Conservation (phyloP, 108 stramenopile genomes). For the Craspedostauros australis region DNA sequence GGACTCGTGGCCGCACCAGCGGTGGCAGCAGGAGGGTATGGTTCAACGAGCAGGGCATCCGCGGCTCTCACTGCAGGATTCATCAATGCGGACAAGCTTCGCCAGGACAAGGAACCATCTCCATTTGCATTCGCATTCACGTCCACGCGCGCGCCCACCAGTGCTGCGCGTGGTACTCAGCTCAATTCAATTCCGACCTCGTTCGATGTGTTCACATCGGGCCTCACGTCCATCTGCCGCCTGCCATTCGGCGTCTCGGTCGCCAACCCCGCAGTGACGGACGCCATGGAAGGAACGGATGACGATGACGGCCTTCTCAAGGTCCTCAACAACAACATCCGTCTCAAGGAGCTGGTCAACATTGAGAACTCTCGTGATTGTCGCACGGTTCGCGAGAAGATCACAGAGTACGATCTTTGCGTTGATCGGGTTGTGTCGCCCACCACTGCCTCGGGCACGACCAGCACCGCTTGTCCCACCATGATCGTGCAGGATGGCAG, state of each 20-base stretch:
- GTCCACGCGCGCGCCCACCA: too few species aligned
- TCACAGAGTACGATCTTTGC: constrained; percentile 79
- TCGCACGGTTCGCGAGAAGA: constrained; percentile 65
- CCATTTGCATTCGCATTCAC: too few species aligned
- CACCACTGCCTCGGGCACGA: constrained; percentile 4
- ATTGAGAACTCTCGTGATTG: constrained; percentile 51
- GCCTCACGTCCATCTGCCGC: constrained; percentile 53
- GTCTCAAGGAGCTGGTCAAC: constrained; percentile 37
- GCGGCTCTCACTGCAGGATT: too few species aligned
- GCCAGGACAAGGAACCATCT: too few species aligned
- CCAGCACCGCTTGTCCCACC: constrained; percentile 6
- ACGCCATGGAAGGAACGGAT: constrained; percentile 8
- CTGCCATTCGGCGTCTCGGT: constrained; percentile 42
- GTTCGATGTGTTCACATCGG: constrained; percentile 64
- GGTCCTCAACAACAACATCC: constrained; percentile 8
- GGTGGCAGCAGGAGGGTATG: too few species aligned
- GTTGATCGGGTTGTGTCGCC: constrained; percentile 52
- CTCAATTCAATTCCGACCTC: constrained; percentile 45
- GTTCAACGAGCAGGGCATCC: too few species aligned
- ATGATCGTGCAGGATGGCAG: constrained; percentile 25
- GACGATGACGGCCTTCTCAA: background rate
- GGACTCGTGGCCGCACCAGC: too few species aligned
- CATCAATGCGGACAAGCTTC: too few species aligned
- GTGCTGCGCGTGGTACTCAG: too few species aligned
- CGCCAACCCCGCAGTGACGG: background rate